Base-by-base conservation (phyloP, 2,329 filamentous ascomycete species). In the Tothia fuscella region DNA sequence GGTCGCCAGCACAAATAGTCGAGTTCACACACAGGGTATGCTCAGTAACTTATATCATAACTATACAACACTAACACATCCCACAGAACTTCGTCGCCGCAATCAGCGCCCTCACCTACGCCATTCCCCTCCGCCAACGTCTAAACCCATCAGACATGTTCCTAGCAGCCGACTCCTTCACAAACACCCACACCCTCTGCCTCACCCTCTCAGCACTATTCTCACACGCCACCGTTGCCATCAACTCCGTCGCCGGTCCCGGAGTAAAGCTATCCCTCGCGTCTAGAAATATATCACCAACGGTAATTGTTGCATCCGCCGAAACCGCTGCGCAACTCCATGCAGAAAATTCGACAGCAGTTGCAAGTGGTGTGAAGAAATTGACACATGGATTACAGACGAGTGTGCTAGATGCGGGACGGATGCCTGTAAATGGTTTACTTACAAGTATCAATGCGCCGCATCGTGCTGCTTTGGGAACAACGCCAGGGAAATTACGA, bases 31-130 rank as follows among this genome's bases (percentile, higher is more conserved):
- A 89, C 45, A 64, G 67, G 55, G 72, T 75, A 60, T 49, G 57
- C 49, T 14, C 26, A 3, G 20, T 29, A 14, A 20, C 25, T 44
- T 19, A 44, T 37, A 25, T 10, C 28, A 35, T 29, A 26, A 26
- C 46, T n/a, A 45, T 39, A 5, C 35, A 29, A 9, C 17, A 12
- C 35, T 30, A 38, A 26, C 12, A 28, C 46, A 38, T 49, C 17
- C 13, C n/a, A n/a, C 46, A 74, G 66, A 95, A 95, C 56, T 63
- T 98, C n/a, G 76, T 86, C n/a, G 74, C 91, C n/a, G 89, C 77
- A 38, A 76, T 89, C 47, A 81, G 82, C 25, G 81, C 80, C 13
- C 77, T 93, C 56, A 73, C 88, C 30, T 76, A 81, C 32, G 77
- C 81, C 5, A 65, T 96, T 26, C 86, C 88, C 7, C 72, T 77